Conservation (phyloP, 768 basidiomycete species). For the Fomitopsis pulvina region DNA sequence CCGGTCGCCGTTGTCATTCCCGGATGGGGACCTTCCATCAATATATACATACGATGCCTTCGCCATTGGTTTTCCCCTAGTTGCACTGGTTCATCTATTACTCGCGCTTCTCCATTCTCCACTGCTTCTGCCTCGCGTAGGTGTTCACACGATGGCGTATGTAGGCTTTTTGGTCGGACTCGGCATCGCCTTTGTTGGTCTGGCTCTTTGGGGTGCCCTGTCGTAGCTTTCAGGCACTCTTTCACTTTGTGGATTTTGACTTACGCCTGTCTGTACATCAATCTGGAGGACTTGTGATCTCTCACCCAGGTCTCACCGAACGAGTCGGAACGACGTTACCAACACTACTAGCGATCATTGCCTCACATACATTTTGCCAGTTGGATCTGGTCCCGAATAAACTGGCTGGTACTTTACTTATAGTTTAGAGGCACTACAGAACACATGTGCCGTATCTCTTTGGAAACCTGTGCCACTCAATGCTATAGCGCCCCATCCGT, state of each 20-base stretch:
- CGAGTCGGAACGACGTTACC: too few species aligned
- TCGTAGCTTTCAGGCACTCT: slow-evolving; percentile 23
- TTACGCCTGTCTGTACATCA: neutral
- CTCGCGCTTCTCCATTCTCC: slow-evolving; percentile 65
- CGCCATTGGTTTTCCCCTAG: slow-evolving; percentile 23
- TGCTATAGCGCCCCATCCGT: too few species aligned
- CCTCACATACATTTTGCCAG: too few species aligned
- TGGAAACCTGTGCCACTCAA: too few species aligned
- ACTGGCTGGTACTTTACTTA: too few species aligned
- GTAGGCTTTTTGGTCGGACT: slow-evolving; percentile 58
- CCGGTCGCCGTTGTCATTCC: slow-evolving; percentile 38
- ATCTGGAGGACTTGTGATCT: too few species aligned
- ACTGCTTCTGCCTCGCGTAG: slow-evolving; percentile 59
- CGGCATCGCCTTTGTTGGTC: slow-evolving; percentile 63
- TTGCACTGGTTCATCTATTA: slow-evolving; percentile 34
- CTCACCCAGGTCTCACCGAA: too few species aligned
- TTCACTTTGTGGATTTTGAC: neutral
- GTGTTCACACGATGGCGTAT: slow-evolving; percentile 74
- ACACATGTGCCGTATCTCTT: too few species aligned
- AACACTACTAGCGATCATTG: too few species aligned
- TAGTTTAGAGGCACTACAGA: too few species aligned
- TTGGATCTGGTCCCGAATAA: too few species aligned
- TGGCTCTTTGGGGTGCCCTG: slow-evolving; percentile 68
- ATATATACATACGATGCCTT: slow-evolving; percentile 19
- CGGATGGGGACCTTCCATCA: slow-evolving; percentile 5